These are phyloP conservation scores for Cyberlindnera euphorbiiphila DNA, from an alignment of 805 yeast species.

Conservation along the genomic window DNA sequence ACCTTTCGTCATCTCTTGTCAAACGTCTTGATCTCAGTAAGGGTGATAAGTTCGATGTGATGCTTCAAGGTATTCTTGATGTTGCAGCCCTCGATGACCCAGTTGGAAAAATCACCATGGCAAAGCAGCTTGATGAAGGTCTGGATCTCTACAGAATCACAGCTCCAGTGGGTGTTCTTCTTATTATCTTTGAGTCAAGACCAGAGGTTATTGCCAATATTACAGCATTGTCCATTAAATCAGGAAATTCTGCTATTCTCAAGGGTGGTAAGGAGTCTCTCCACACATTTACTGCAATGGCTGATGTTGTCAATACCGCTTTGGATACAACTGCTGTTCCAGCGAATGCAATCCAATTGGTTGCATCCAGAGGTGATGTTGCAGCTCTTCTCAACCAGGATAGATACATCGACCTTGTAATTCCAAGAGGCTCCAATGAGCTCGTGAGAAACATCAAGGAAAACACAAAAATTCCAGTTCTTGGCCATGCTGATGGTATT, in stretches of 20 bases:
- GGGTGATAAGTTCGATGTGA: slow-evolving; percentile 83
- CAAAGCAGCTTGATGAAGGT: slow-evolving; percentile 86
- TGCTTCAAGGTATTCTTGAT: slow-evolving; percentile 92
- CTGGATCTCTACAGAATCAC: slow-evolving; percentile 77
- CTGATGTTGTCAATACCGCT: slow-evolving; percentile 61
- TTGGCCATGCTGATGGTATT: slow-evolving; percentile 98
- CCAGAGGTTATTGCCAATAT: slow-evolving; percentile 99
- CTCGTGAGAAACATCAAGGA: slow-evolving; percentile 83
- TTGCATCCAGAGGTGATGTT: slow-evolving; percentile 87
- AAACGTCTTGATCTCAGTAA: slow-evolving; percentile 80
- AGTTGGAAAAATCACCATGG: slow-evolving; percentile 81
- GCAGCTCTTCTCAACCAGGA: slow-evolving; percentile 82
- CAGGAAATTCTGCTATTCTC: slow-evolving; percentile 94
- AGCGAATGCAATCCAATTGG: slow-evolving; percentile 74
- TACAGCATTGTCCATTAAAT: slow-evolving; percentile 90
- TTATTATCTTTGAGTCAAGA: slow-evolving; percentile 92
- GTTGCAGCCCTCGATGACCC: slow-evolving; percentile 91
- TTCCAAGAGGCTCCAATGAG: slow-evolving; percentile 97
- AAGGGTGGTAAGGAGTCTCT: slow-evolving; percentile 96
- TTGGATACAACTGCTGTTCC: slow-evolving; percentile 70
- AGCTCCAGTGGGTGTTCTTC: slow-evolving; percentile 90
- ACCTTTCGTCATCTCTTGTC: slow-evolving; percentile 65
- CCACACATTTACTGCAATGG: slow-evolving; percentile 79
- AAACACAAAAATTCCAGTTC: slow-evolving; percentile 89
- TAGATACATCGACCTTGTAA: slow-evolving; percentile 86